phyloP scores from a whole-genome alignment of 495 filamentous ascomycete species.

The Penicillium macrosclerotiorum region DNA sequence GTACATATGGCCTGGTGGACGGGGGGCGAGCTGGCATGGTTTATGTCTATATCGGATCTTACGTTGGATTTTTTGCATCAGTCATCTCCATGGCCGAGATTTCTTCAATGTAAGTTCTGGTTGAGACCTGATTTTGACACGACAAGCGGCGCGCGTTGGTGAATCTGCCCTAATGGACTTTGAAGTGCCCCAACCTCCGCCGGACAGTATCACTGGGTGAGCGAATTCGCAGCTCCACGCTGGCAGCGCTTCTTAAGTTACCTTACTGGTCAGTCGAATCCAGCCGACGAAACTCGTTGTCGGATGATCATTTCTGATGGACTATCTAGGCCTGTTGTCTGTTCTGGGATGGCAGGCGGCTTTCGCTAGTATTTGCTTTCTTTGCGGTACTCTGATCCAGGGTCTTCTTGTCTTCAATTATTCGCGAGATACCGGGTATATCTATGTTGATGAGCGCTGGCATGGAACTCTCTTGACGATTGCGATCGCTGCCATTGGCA shows the following conservation, averaged over 20 bases:
- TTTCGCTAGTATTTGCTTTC: constrained; percentile 34
- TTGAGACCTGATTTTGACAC: not conserved
- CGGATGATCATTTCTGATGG: not conserved
- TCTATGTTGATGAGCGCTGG: constrained; percentile 30
- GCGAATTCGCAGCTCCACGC: constrained; percentile 37
- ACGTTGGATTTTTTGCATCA: constrained; percentile 40
- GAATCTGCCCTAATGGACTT: too few relatives aligned
- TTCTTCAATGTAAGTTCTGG: constrained; percentile 38
- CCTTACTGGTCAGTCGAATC: constrained; percentile 31
- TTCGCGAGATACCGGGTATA: constrained; percentile 30
- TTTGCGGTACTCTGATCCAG: constrained; percentile 47
- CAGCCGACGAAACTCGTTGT: too few relatives aligned
- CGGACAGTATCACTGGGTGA: constrained; percentile 53
- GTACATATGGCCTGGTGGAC: constrained; percentile 39
- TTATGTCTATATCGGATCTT: constrained; percentile 45
- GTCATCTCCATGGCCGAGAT: constrained; percentile 48
- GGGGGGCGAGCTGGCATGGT: constrained; percentile 48
- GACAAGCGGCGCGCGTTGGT: too few relatives aligned
- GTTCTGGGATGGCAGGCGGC: constrained; percentile 47
- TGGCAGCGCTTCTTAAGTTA: constrained; percentile 47
- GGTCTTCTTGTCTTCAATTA: constrained; percentile 46
- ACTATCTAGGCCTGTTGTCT: constrained; percentile 42
- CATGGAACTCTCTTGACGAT: constrained; percentile 46
- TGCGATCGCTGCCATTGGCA: constrained; percentile 37
- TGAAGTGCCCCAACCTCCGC: constrained; percentile 42